These are phyloP conservation scores for Pseudoperonospora humuli DNA, from an alignment of 352 stramenopile species.

Conservation along the genomic window DNA sequence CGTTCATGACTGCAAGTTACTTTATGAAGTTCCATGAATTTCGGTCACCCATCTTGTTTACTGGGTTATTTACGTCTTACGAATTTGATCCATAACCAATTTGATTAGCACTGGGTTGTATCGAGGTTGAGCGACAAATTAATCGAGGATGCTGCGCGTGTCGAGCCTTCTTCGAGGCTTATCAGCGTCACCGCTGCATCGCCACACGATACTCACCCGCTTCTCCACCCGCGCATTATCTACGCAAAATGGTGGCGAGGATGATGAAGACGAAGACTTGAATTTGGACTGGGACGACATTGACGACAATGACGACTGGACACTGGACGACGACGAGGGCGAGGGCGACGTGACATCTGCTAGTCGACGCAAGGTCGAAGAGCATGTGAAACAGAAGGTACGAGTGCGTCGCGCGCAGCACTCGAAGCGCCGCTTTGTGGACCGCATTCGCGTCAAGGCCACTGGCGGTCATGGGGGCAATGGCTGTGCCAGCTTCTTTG, in stretches of 20 bases:
- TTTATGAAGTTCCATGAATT: too few species aligned
- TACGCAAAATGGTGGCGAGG: slow-evolving; percentile 9
- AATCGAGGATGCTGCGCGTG: slow-evolving; percentile 38
- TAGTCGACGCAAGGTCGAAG: slow-evolving; percentile 44
- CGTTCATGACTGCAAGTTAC: too few species aligned
- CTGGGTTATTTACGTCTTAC: too few species aligned
- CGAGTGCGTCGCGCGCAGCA: slow-evolving; percentile 74
- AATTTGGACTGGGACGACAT: slow-evolving; percentile 38
- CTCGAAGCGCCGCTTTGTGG: slow-evolving; percentile 86
- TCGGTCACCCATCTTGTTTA: too few species aligned
- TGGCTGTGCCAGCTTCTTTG: slow-evolving; percentile 83
- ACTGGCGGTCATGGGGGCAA: slow-evolving; percentile 84
- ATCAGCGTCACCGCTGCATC: slow-evolving; percentile 33
- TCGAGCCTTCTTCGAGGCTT: slow-evolving; percentile 43
- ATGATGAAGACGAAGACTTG: slow-evolving; percentile 30
- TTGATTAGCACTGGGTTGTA: neutral
- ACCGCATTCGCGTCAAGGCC: slow-evolving; percentile 86
- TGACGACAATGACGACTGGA: slow-evolving; percentile 16
- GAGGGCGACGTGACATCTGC: slow-evolving; percentile 14
- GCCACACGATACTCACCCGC: slow-evolving; percentile 8
- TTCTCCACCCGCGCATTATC: slow-evolving; percentile 10
- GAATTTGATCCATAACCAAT: too few species aligned
- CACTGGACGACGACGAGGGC: slow-evolving; percentile 15
- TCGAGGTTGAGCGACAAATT: neutral
- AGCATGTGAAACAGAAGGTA: slow-evolving; percentile 85